Conservation (phyloP, 805 yeast species). For the Ogataea paraovalis region DNA sequence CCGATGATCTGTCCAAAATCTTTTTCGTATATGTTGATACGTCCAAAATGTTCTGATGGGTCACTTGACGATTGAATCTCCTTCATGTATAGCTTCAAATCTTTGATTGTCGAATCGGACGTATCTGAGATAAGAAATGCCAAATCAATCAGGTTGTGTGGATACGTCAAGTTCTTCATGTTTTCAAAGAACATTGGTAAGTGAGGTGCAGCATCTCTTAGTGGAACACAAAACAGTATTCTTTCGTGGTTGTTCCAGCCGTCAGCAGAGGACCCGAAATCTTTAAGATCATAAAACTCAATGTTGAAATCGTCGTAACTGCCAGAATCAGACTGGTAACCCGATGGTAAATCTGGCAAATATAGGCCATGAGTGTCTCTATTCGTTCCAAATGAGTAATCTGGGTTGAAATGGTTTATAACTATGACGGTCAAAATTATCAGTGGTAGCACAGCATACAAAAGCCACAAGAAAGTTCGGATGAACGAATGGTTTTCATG, state of each 20-base stretch:
- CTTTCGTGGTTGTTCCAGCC: slow-evolving; percentile 84
- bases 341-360: slow-evolving; percentile 35
- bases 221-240: slow-evolving; percentile 80
- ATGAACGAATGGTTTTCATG: slow-evolving; percentile 10
- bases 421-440: slow-evolving; percentile 11
- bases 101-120: slow-evolving; percentile 78
- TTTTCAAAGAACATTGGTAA: slow-evolving; percentile 86
- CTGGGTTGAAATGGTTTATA: slow-evolving; percentile 7
- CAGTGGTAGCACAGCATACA: slow-evolving; percentile 21
- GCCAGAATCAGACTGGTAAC: slow-evolving; percentile 22
- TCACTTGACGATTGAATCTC: slow-evolving; percentile 65
- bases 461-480: slow-evolving; percentile 15
- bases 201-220: slow-evolving; percentile 89
- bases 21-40: slow-evolving; percentile 80
- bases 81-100: slow-evolving; percentile 53
- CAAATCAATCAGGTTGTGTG: slow-evolving; percentile 78
- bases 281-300: slow-evolving; percentile 67
- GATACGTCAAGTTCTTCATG: slow-evolving; percentile 75
- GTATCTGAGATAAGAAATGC: slow-evolving; percentile 88
- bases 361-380: slow-evolving; percentile 16
- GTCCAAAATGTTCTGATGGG: slow-evolving; percentile 60
- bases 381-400: slow-evolving; percentile 2
- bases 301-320: slow-evolving; percentile 38
- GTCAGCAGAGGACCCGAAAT: slow-evolving; percentile 48
- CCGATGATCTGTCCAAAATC: slow-evolving; percentile 92